A percentile compares a stretch with the other conserved stretches of the same genome.
Evolutionary conservation across 2,329 filamentous ascomycete species (phyloP).

Genomic region (Penicillium decumbens): DNA sequence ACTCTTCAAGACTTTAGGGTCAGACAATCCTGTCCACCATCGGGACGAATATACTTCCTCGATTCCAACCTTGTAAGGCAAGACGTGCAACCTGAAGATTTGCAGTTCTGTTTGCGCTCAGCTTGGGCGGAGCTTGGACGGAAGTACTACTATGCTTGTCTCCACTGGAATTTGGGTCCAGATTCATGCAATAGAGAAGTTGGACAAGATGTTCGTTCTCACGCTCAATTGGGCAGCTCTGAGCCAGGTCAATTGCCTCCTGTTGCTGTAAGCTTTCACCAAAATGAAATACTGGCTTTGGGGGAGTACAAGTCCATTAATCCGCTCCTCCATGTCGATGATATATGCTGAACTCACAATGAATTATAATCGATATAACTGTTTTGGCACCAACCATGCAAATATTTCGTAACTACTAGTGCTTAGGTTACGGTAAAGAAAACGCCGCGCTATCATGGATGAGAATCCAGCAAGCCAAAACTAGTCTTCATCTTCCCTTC

Average conservation of each 20-base stretch:
- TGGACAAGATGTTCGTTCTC: not conserved
- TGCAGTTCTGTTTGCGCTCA: conserved; percentile 20
- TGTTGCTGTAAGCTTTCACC: conserved; percentile 28
- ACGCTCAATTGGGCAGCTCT: not conserved
- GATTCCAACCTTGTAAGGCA: conserved; percentile 23
- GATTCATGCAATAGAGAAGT: not conserved
- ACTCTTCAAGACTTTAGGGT: conserved; percentile 11
- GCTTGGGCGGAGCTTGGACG: conserved; percentile 29
- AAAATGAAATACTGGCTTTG: conserved; percentile 19
- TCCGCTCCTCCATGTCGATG: conserved; percentile 3
- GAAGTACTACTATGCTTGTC: conserved; percentile 32
- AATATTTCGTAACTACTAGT: not conserved
- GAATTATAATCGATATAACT: not conserved
- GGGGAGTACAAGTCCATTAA: conserved; percentile 15
- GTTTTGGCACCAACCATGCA: not conserved
- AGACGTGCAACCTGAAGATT: conserved; percentile 12
- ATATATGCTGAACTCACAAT: not conserved
- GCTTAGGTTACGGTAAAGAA: too few relatives aligned
- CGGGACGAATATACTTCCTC: conserved; percentile 35
- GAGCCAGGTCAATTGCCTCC: not conserved
- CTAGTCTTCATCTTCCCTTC: conserved; percentile 52
- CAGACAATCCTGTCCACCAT: not conserved
- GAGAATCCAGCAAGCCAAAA: not conserved
- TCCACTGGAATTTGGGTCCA: conserved; percentile 16
- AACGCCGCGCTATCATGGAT: conserved; percentile 8